Base-by-base conservation (phyloP, 1,284 basidiomycete species). In the Volvariella volvacea region DNA sequence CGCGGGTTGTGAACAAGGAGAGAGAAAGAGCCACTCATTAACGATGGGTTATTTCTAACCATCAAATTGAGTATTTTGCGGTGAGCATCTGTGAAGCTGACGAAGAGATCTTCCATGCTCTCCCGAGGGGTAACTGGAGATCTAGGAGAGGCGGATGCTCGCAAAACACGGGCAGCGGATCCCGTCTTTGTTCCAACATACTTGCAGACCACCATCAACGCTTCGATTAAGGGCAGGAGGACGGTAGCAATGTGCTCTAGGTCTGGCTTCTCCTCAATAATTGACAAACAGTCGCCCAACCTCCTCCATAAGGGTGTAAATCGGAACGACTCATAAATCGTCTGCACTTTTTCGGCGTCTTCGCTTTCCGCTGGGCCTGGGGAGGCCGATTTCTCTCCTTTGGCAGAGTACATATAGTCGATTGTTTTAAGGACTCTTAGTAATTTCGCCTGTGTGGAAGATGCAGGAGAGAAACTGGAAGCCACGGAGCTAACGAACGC, bases 21-120 rank as follows among this genome's bases (percentile, higher is more conserved):
- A 12, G 94, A 92, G 74, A 99, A 99, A 1, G 93, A 96, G 9
- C 96, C 96, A 52, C 91, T 93, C 90, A 99, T 95, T 31, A 99
- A 68, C 1, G 93, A 92, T 1, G 96, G 96, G 59, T 98, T 97
- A 63, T 94, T 97, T 48, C 95, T 87, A 28, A 99, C 95, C 88
- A 99, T 97, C 48, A 93, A 73, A 62, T 98, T 98, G 48, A 99
- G 77, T 30, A 97, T 81, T 65, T 97, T 97, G 53, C 92, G 80
- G 61, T 99, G 96, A 28, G 83, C 78, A 53, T 96, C 93, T 1
- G 96, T 99, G 67, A 99, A 99, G 4, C 80, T 76, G 44, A 97
- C 83, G 63, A 99, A 99, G 20, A 93, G 73, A 50, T 94, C 90
- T 50, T 91, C 88, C 76, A 83, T 83, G 2, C 83, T 77, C 55